These are phyloP conservation scores for Chionographis japonica DNA, from an alignment of 106 monocot species.

Conservation along the genomic window DNA sequence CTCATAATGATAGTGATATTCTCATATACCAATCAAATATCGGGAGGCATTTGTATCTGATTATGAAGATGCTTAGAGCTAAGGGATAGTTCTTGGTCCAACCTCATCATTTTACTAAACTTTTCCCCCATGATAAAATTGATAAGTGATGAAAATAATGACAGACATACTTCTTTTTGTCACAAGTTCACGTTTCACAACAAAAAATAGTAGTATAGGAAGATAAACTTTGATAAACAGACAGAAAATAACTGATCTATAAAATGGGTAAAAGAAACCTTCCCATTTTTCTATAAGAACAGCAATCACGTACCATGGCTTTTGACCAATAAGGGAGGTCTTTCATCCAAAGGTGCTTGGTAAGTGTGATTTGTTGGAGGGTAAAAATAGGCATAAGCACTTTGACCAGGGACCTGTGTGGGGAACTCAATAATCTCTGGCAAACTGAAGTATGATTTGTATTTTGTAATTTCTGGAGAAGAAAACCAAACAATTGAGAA, in stretches of 20 bases:
- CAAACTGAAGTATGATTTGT: slow-evolving; percentile 58
- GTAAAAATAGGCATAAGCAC: slow-evolving; percentile 89
- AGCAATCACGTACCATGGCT: slow-evolving; percentile 62
- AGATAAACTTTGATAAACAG: neutral
- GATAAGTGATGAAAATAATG: too few species aligned
- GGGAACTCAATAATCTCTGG: slow-evolving; percentile 86
- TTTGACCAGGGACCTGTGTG: slow-evolving; percentile 59
- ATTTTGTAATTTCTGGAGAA: slow-evolving; percentile 44
- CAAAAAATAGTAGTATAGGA: too few species aligned
- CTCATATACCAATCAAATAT: too few species aligned
- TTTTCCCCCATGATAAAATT: too few species aligned
- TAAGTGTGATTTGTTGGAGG: slow-evolving; percentile 65
- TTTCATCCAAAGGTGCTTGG: slow-evolving; percentile 56
- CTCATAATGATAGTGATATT: too few species aligned
- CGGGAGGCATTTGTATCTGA: too few species aligned
- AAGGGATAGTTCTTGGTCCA: too few species aligned
- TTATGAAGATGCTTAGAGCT: too few species aligned
- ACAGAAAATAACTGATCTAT: neutral
- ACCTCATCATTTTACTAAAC: too few species aligned
- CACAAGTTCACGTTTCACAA: too few species aligned
- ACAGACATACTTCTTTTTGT: too few species aligned
- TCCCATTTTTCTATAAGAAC: neutral
- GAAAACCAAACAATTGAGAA: slow-evolving; percentile 72
- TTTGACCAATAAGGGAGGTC: slow-evolving; percentile 82
- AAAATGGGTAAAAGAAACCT: neutral